Evolutionary conservation across 768 basidiomycete genomes (phyloP).

Genomic region (Rhodocollybia butyracea): DNA sequence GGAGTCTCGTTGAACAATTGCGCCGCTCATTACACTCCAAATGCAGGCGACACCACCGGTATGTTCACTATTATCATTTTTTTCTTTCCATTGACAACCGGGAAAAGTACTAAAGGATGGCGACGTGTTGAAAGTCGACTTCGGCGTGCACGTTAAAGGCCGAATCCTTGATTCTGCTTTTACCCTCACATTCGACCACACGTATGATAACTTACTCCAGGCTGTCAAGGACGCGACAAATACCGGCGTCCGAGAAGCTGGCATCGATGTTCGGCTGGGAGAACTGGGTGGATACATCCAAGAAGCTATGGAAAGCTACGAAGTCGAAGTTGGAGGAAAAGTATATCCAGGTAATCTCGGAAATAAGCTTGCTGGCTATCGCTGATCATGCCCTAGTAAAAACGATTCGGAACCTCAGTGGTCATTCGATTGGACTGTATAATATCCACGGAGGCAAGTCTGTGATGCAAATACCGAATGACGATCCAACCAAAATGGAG

Average conservation of each 20-base stretch:
- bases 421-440: conserved; percentile 88
- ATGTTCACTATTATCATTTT: conserved; percentile 21
- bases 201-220: conserved; percentile 84
- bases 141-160: conserved; percentile 97
- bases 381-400: conserved; percentile 59
- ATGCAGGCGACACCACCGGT: conserved; percentile 87
- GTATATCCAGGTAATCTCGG: conserved; percentile 63
- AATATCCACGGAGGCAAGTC: conserved; percentile 95
- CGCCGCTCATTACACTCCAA: conserved; percentile 96
- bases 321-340: conserved; percentile 89
- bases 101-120: conserved; percentile 68
- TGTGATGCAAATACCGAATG: conserved; percentile 83
- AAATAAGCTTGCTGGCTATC: neutral
- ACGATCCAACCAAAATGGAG: conserved; percentile 95
- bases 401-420: conserved; percentile 89
- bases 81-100: conserved; percentile 5
- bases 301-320: conserved; percentile 99
- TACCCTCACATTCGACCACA: conserved; percentile 85
- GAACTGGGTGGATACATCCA: conserved; percentile 91
- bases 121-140: conserved; percentile 95
- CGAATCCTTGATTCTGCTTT: conserved; percentile 95
- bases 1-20: conserved; percentile 91
- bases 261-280: conserved; percentile 91
- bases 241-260: conserved; percentile 89
- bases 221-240: conserved; percentile 95